phyloP scores from a whole-genome alignment of 2,329 filamentous ascomycete genomes.

The Raffaelea albimanens region DNA sequence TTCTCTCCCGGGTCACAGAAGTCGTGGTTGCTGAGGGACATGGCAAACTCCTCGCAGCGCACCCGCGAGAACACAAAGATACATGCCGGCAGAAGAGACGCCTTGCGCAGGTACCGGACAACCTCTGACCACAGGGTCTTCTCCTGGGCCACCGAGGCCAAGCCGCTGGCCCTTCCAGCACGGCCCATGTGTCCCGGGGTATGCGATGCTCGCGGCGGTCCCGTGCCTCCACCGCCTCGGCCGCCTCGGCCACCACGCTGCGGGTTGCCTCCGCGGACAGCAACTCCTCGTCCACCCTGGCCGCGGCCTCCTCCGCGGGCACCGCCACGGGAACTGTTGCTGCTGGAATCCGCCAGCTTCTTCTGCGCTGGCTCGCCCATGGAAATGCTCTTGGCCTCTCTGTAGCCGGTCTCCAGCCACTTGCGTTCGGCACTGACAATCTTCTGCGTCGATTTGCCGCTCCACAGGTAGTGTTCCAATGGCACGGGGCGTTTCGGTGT shows the following conservation, averaged over 20 bases:
- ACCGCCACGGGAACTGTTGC: slow-evolving; percentile 3
- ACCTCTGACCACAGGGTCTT: slow-evolving; percentile 95
- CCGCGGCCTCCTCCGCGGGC: slow-evolving; percentile 23
- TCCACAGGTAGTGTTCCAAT: slow-evolving; percentile 94
- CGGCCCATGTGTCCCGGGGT: slow-evolving; percentile 79
- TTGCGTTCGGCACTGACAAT: slow-evolving; percentile 90
- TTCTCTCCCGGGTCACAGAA: slow-evolving; percentile 91
- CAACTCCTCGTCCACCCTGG: slow-evolving; percentile 27
- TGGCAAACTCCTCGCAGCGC: slow-evolving; percentile 92
- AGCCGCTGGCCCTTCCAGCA: slow-evolving; percentile 73
- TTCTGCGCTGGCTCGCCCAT: slow-evolving; percentile 19
- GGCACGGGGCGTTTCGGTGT: slow-evolving; percentile 92
- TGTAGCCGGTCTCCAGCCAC: slow-evolving; percentile 90
- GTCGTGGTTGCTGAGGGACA: slow-evolving; percentile 88
- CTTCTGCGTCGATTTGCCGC: slow-evolving; percentile 82
- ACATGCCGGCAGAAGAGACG: slow-evolving; percentile 79
- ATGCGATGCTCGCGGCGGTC: slow-evolving; percentile 51
- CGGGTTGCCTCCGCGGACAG: slow-evolving; percentile 5
- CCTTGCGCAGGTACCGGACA: slow-evolving; percentile 81
- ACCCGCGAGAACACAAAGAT: slow-evolving; percentile 99
- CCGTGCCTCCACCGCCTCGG: slow-evolving; percentile 29
- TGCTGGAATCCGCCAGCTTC: slow-evolving; percentile 41
- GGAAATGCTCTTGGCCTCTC: slow-evolving; percentile 44
- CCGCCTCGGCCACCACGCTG: slow-evolving; percentile 20
- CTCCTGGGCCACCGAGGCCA: slow-evolving; percentile 86